Evolutionary conservation across 192 early-diverging fungal genomes (phyloP).

Genomic region (Globomyces pollinis-pini): DNA sequence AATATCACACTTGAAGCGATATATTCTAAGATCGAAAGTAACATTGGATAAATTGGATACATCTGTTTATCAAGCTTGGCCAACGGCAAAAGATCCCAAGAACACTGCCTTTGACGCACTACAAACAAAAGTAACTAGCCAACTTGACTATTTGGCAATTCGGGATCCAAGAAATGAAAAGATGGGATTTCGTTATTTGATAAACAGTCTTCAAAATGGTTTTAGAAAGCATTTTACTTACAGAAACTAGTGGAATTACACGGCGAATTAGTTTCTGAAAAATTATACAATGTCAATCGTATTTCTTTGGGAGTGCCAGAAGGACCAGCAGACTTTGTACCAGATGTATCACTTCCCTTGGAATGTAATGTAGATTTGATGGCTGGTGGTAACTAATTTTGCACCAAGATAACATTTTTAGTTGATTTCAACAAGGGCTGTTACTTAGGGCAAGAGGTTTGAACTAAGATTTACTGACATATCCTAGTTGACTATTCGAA

Average conservation of each 20-base stretch:
- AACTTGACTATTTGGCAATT: not conserved
- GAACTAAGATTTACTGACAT: not conserved
- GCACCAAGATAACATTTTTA: too few relatives aligned
- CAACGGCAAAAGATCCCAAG: not conserved
- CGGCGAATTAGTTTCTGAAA: not conserved
- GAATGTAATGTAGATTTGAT: conserved; percentile 91
- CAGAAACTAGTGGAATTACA: not conserved
- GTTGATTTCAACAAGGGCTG: conserved; percentile 97
- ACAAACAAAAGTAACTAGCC: too few relatives aligned
- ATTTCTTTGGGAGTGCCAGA: conserved; percentile 83
- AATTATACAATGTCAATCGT: not conserved
- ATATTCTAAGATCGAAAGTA: conserved; percentile 71
- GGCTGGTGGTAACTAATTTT: too few relatives aligned
- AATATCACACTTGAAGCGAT: conserved; percentile 63
- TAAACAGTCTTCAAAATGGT: not conserved
- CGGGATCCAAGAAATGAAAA: conserved; percentile 45
- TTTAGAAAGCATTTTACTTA: not conserved
- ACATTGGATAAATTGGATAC: conserved; percentile 59
- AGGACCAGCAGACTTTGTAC: conserved; percentile 72
- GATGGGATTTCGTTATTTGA: conserved; percentile 54
- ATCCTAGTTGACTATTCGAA: conserved; percentile 93
- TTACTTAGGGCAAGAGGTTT: conserved; percentile 81
- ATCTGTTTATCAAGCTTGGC: conserved; percentile 66
- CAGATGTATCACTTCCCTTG: conserved; percentile 56
- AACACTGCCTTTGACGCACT: too few relatives aligned